Evolutionary conservation across 2,329 filamentous ascomycete genomes (phyloP).

Genomic region (Pseudopithomyces maydicus): DNA sequence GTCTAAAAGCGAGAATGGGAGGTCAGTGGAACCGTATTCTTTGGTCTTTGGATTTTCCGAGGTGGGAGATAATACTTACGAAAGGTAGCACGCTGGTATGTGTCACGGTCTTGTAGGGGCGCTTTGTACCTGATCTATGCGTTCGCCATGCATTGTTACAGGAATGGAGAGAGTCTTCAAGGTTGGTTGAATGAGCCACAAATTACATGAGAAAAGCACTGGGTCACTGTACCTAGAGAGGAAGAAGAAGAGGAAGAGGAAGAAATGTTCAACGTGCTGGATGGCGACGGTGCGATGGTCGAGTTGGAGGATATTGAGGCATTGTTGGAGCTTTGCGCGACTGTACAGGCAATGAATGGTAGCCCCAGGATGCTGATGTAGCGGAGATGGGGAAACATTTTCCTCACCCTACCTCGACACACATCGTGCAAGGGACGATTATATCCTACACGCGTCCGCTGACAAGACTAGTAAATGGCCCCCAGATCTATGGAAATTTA

Average conservation of each 20-base stretch:
- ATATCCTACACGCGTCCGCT: not conserved
- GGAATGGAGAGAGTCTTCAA: not conserved
- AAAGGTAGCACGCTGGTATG: not conserved
- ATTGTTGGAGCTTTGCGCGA: not conserved
- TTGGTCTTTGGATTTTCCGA: not conserved
- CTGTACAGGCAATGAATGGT: not conserved
- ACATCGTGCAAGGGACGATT: not conserved
- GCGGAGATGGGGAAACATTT: slow-evolving; percentile 4
- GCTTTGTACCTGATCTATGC: not conserved
- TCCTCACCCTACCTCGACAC: not conserved
- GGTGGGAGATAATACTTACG: not conserved
- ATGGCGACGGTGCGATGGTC: not conserved
- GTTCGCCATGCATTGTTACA: slow-evolving; percentile 2
- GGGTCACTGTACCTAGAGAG: not conserved
- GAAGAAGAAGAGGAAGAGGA: slow-evolving; percentile 1
- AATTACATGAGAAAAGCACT: not conserved
- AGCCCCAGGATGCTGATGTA: not conserved
- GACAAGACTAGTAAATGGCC: not conserved
- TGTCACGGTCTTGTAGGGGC: not conserved
- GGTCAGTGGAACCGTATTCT: not conserved
- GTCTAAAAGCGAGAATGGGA: not conserved
- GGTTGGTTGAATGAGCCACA: not conserved
- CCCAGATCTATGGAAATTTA: not conserved
- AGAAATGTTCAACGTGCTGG: not conserved
- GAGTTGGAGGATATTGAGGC: not conserved